Percentiles rank a stretch among this genome's conserved stretches.
Evolutionary conservation across 768 basidiomycete genomes (phyloP).

Genomic region (Leccinum incarnatum): DNA sequence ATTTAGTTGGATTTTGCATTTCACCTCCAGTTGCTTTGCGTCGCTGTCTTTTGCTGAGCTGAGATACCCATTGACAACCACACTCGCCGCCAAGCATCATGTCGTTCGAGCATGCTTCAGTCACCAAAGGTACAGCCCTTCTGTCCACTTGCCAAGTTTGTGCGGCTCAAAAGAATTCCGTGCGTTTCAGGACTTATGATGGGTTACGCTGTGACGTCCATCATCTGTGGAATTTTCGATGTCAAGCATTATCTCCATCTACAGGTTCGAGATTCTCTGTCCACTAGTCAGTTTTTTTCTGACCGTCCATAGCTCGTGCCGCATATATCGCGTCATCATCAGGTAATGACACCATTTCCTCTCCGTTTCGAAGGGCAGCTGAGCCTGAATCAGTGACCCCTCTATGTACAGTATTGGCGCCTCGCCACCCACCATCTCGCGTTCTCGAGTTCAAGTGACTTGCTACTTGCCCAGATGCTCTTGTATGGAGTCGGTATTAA

Average conservation of each 20-base stretch:
- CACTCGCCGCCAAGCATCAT: constrained; percentile 33
- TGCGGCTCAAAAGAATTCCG: neutral
- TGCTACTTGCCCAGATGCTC: constrained; percentile 72
- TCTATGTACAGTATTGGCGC: constrained; percentile 74
- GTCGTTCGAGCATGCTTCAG: constrained; percentile 83
- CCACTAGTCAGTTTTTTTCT: constrained; percentile 1
- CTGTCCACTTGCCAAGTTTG: neutral
- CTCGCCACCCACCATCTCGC: constrained; percentile 69
- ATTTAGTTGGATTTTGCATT: neutral
- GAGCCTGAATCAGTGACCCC: constrained; percentile 32
- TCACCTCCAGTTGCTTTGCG: neutral
- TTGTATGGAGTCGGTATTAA: constrained; percentile 68
- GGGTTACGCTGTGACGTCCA: constrained; percentile 64
- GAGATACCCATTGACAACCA: neutral
- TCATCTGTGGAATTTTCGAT: constrained; percentile 75
- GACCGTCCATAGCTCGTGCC: constrained; percentile 63
- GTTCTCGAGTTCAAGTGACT: constrained; percentile 82
- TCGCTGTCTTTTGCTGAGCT: neutral
- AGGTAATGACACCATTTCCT: constrained; percentile 46
- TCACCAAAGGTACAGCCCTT: constrained; percentile 67
- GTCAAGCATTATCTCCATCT: constrained; percentile 87
- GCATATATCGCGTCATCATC: constrained; percentile 86
- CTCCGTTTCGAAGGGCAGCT: constrained; percentile 16
- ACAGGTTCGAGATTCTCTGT: constrained; percentile 47
- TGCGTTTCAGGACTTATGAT: constrained; percentile 68